These are phyloP conservation scores for Colletotrichum brevisporum DNA, from an alignment of 2,329 filamentous ascomycete genomes.

Conservation along the genomic window DNA sequence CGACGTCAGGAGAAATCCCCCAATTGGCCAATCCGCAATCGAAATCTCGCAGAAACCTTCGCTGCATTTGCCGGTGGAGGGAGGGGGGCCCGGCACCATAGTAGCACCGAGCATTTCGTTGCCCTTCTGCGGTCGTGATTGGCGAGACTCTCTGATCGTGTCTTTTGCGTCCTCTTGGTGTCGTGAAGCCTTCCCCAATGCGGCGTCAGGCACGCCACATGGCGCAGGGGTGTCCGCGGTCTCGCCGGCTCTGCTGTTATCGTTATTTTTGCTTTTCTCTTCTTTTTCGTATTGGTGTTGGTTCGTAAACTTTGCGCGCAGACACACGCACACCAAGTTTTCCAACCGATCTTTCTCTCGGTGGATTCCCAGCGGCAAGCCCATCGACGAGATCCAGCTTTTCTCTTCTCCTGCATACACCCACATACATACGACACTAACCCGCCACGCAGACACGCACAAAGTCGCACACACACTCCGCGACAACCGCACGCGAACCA, in stretches of 20 bases:
- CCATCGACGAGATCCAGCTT: too few relatives aligned
- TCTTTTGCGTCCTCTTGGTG: neutral
- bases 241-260: conserved; percentile 14
- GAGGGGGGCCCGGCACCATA: neutral
- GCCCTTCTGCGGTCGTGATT: conserved; percentile 6
- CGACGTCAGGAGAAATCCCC: conserved; percentile 15
- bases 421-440: too few relatives aligned
- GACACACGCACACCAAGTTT: too few relatives aligned
- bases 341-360: too few relatives aligned
- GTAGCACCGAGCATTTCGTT: conserved; percentile 29
- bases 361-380: too few relatives aligned
- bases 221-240: conserved; percentile 33
- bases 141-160: conserved; percentile 8
- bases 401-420: neutral
- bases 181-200: conserved; percentile 7
- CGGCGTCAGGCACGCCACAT: conserved; percentile 31
- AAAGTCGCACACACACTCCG: neutral
- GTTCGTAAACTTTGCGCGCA: too few relatives aligned
- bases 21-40: conserved; percentile 23
- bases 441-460: neutral
- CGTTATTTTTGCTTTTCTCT: neutral
- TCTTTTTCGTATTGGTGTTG: too few relatives aligned
- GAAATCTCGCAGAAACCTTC: conserved; percentile 37
- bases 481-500: neutral
- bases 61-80: conserved; percentile 34